phyloP scores from a whole-genome alignment of 768 basidiomycete genomes.

The Suillus americanus region DNA sequence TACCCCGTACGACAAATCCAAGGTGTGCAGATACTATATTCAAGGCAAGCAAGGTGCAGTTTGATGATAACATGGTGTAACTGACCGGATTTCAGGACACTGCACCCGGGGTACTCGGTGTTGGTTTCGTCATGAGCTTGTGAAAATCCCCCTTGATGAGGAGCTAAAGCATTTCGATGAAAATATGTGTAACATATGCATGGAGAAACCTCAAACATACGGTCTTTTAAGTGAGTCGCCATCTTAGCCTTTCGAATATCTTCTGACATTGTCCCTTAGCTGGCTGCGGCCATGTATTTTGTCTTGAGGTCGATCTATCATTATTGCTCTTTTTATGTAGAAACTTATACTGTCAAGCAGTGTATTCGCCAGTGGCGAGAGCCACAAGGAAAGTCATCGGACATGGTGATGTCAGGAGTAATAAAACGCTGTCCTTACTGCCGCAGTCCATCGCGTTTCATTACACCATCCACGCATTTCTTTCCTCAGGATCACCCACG shows the following conservation, averaged over 20 bases:
- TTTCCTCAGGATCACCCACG: constrained; percentile 51
- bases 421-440: constrained; percentile 83
- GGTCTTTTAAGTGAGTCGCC: constrained; percentile 61
- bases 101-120: constrained; percentile 69
- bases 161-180: constrained; percentile 36
- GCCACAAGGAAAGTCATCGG: constrained; percentile 49
- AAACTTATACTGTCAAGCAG: constrained; percentile 33
- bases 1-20: constrained; percentile 70
- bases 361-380: constrained; percentile 82
- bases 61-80: neutral
- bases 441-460: constrained; percentile 61
- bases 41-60: constrained; percentile 40
- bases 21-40: constrained; percentile 66
- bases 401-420: constrained; percentile 53
- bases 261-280: constrained; percentile 35
- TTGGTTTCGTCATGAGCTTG: constrained; percentile 67
- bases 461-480: constrained; percentile 73
- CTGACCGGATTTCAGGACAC: constrained; percentile 46
- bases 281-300: constrained; percentile 79
- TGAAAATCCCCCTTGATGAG: constrained; percentile 20
- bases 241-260: neutral
- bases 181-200: constrained; percentile 67
- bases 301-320: constrained; percentile 52
- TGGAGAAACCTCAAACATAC: constrained; percentile 68
- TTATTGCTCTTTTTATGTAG: neutral